phyloP scores from a whole-genome alignment of 2,329 filamentous ascomycete genomes.

The Colletotrichum sidae region DNA sequence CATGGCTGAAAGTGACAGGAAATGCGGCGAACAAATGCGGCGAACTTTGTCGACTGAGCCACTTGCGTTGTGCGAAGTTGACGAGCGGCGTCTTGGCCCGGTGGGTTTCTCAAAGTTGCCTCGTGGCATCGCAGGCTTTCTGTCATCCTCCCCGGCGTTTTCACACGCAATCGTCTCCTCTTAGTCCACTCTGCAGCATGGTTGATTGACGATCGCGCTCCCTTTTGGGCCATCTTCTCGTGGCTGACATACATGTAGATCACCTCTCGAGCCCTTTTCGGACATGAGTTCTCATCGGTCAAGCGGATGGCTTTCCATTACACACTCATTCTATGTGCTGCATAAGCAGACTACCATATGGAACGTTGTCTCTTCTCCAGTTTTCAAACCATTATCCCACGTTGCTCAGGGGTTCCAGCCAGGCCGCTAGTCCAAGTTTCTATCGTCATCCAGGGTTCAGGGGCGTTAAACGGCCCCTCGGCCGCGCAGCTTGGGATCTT shows the following conservation, averaged over 20 bases:
- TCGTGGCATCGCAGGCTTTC: conserved; percentile 20
- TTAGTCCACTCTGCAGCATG: not conserved
- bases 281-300: conserved; percentile 7
- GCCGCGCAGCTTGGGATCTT: not conserved
- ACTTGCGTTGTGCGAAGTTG: too few relatives aligned
- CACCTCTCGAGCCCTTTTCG: conserved; percentile 1
- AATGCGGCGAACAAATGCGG: not conserved
- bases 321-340: not conserved
- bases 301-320: conserved; percentile 1
- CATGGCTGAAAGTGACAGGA: conserved; percentile 3
- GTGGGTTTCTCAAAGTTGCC: conserved; percentile 8
- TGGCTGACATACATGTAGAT: conserved; percentile 6
- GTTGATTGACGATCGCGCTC: not conserved
- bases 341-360: not conserved
- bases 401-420: conserved; percentile 10
- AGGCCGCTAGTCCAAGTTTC: conserved; percentile 6
- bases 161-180: conserved; percentile 3
- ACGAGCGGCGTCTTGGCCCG: too few relatives aligned
- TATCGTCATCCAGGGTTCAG: conserved; percentile 8
- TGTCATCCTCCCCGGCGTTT: not conserved
- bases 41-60: not conserved
- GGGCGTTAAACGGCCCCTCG: conserved; percentile 2
- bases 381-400: conserved; percentile 19
- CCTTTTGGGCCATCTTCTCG: not conserved
- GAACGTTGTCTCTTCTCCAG: conserved; percentile 4